Evolutionary conservation across 768 basidiomycete species (phyloP).

Genomic region (Xerocomellus intermedius): DNA sequence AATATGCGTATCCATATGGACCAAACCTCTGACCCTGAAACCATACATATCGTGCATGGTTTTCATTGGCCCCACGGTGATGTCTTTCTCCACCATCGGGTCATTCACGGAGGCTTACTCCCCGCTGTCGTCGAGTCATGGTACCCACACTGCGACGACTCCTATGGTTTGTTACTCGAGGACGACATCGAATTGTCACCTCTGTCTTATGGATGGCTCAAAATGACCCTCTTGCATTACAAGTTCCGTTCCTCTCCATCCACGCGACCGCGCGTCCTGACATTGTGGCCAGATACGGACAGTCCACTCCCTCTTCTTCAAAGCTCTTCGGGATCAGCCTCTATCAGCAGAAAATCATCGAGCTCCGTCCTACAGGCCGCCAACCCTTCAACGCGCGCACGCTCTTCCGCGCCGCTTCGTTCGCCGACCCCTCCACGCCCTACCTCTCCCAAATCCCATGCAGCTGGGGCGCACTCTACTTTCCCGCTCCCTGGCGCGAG

Average conservation of each 20-base stretch:
- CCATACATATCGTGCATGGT: slow-evolving; percentile 48
- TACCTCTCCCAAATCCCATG: slow-evolving; percentile 88
- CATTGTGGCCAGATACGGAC: slow-evolving; percentile 52
- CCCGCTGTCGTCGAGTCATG: slow-evolving; percentile 87
- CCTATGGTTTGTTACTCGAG: slow-evolving; percentile 78
- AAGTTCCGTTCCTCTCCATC: slow-evolving; percentile 46
- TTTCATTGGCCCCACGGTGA: slow-evolving; percentile 62
- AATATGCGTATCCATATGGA: slow-evolving; percentile 71
- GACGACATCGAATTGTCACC: slow-evolving; percentile 87
- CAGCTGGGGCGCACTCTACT: slow-evolving; percentile 91
- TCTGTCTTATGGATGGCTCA: slow-evolving; percentile 81
- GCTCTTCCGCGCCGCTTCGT: slow-evolving; percentile 46
- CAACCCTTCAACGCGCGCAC: slow-evolving; percentile 62
- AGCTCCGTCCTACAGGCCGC: slow-evolving; percentile 67
- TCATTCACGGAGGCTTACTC: slow-evolving; percentile 77
- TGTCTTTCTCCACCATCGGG: slow-evolving; percentile 63
- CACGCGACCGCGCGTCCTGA: not conserved
- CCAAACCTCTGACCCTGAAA: slow-evolving; percentile 64
- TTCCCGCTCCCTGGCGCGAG: slow-evolving; percentile 85
- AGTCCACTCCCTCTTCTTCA: slow-evolving; percentile 36
- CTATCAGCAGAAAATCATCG: slow-evolving; percentile 83
- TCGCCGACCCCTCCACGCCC: slow-evolving; percentile 53
- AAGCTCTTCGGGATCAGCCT: slow-evolving; percentile 78
- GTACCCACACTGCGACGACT: slow-evolving; percentile 73
- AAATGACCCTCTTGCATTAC: slow-evolving; percentile 76